phyloP scores from a whole-genome alignment of 1,139 yeast genomes.

The Taphrina pruni region DNA sequence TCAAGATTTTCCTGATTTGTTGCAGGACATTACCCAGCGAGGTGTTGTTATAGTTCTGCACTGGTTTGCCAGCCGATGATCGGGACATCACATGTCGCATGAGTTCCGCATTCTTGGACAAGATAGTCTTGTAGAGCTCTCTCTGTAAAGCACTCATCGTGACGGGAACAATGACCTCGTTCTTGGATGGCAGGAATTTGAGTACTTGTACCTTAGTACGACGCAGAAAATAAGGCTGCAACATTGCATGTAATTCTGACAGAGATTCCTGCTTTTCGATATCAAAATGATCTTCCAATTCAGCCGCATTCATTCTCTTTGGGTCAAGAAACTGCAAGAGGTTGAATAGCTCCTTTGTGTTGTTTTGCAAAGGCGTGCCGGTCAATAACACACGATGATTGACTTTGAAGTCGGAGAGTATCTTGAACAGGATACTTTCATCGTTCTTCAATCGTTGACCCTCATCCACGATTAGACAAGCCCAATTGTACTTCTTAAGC shows the following conservation, averaged over 20 bases:
- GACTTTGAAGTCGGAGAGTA: slow-evolving; percentile 75
- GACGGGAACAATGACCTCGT: slow-evolving; percentile 46
- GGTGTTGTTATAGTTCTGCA: slow-evolving; percentile 39
- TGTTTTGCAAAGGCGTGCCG: slow-evolving; percentile 86
- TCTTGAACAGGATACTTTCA: slow-evolving; percentile 71
- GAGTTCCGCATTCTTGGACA: slow-evolving; percentile 46
- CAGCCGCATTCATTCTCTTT: slow-evolving; percentile 40
- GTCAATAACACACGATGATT: slow-evolving; percentile 80
- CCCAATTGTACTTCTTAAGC: slow-evolving; percentile 73
- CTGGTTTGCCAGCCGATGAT: slow-evolving; percentile 40
- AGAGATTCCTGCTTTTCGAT: slow-evolving; percentile 43
- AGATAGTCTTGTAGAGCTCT: slow-evolving; percentile 45
- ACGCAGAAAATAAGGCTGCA: slow-evolving; percentile 45
- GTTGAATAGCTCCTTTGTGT: slow-evolving; percentile 70
- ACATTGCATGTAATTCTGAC: slow-evolving; percentile 42
- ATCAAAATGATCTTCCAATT: slow-evolving; percentile 40
- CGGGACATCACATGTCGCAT: slow-evolving; percentile 41
- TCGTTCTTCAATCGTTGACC: slow-evolving; percentile 88
- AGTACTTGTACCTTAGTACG: slow-evolving; percentile 46
- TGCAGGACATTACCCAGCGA: slow-evolving; percentile 44
- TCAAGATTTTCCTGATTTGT: slow-evolving; percentile 46
- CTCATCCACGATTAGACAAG: slow-evolving; percentile 86
- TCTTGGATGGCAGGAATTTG: slow-evolving; percentile 45
- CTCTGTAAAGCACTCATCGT: slow-evolving; percentile 46
- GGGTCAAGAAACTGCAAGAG: slow-evolving; percentile 47